Evolutionary conservation across 2,329 filamentous ascomycete genomes (phyloP), one percentile per base, ranked within the genome.

Genomic region (Ascochyta lentis): DNA sequence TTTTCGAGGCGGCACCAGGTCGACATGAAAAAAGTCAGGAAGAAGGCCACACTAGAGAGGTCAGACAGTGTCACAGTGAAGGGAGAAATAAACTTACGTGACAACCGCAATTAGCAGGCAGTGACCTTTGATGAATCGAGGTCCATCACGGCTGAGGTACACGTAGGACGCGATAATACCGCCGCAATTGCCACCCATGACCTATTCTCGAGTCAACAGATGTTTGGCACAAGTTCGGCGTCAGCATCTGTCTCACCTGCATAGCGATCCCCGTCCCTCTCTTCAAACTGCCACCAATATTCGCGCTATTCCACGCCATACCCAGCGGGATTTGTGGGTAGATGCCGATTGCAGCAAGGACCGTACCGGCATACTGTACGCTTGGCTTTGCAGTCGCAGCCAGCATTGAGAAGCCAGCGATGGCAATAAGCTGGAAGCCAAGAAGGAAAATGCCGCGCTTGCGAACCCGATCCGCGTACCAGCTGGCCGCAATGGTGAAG

Each of bases 101-200:
- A 74, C 66, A 23, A 77, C 58, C 0, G 72, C 79, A 24, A 83
- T 77, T 34, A 83, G 71, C 19, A 79, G 78, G 23, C 72, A 71
- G 59, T 83, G 80, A 1, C 81, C 81, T 9, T 67, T 70, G 27
- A 77, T 74, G 63, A 80, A 84, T 26, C 77, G 66, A 29, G 78
- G 76, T 2, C 66, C 64, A 60, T 83, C 77, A 26, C 75, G 73
- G 22, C 73, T 54, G 6, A 79, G 68, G 59, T 81, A 85, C 13
- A 84, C 76, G 58, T 81, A 83, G 4, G 78, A 76, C 1, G 81
- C 77, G 46, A 85, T 82, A n/a, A 96, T 85, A 27, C 92, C 92
- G 69, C 95, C 95, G 45, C 96, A 81, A 23, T 78, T 77, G 4
- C 80, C 80, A 19, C 81, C 79, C 56, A 81, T 82, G 35, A 83